Percentiles rank a stretch among this genome's conserved stretches.
phyloP scores from a whole-genome alignment of 2,329 filamentous ascomycete species.

The Sclerotinia sclerotiorum region DNA sequence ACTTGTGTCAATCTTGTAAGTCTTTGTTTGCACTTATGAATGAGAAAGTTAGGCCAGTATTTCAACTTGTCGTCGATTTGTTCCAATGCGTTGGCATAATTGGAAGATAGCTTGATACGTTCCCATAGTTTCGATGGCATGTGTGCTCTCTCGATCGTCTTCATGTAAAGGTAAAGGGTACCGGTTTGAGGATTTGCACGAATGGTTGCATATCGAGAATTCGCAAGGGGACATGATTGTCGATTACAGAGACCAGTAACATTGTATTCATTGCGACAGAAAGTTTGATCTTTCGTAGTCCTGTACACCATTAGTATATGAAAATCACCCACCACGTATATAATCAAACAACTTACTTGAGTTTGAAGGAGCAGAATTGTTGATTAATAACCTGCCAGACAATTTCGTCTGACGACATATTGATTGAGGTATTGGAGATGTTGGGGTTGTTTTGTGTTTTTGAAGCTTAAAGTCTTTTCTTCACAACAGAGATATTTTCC shows the following conservation, averaged over 20 bases:
- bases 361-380: constrained; percentile 91
- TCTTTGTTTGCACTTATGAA: constrained; percentile 95
- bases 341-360: constrained; percentile 62
- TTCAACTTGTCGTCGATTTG: constrained; percentile 83
- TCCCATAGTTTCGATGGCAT: constrained; percentile 94
- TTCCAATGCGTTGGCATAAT: constrained; percentile 85
- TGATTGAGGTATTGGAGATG: constrained; percentile 26
- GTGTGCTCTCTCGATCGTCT: constrained; percentile 85
- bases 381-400: constrained; percentile 97
- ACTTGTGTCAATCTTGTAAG: constrained; percentile 92
- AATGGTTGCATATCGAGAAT: constrained; percentile 89
- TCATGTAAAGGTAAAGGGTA: constrained; percentile 93
- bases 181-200: constrained; percentile 78
- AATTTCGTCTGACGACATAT: constrained; percentile 91
- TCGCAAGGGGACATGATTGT: constrained; percentile 87
- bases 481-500: constrained; percentile 19
- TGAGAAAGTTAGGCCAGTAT: constrained; percentile 92
- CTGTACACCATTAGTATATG: constrained; percentile 45
- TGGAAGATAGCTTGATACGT: constrained; percentile 81
- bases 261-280: constrained; percentile 95
- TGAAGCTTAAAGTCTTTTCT: constrained; percentile 2
- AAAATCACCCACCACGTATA: constrained; percentile 31
- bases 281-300: constrained; percentile 83
- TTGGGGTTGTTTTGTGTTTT: constrained; percentile 6
- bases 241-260: constrained; percentile 80